Base-by-base conservation (phyloP, 2,329 filamentous ascomycete genomes). In the Fusarium sp. region DNA sequence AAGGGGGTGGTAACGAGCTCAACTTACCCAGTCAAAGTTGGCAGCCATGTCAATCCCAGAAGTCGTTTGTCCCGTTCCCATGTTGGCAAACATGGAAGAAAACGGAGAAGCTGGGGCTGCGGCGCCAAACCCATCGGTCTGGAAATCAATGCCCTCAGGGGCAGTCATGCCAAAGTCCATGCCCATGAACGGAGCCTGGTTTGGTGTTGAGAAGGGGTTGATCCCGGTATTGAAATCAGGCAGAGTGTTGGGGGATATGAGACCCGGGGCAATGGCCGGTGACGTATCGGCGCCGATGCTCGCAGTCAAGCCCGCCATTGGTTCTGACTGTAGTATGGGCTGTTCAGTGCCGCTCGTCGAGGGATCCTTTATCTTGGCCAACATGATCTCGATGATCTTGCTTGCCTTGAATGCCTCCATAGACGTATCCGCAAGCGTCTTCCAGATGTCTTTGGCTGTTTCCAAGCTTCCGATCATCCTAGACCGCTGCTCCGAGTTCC, bases 381-480 rank as follows among this genome's bases (percentile, higher is more conserved):
- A 81, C 87, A 98, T 93, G 56, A 97, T 89, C 20, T 89, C 89
- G n/a, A 98, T 83, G 23, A 95, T 86, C 42, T 88, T 89, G 40
- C 89, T 89, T 1, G 93, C 95, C 81, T 98, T 98, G 81, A 90
- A 94, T 0, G 94, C 93, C 72, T 98, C 95, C 81, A 97, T 91
- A 1, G 91, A 96, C 23, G 89, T 85, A 59, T 96, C 90, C 3
- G 89, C 87, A 10, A 93, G 83, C 9, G 88, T 88, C 53, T 91
- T 89, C 93, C 94, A 98, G 61, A 98, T 96, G 16, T 86, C 83
- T 49, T 88, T 86, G 8, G 91, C 91, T 16, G 85, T 86, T 75
- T 94, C 90, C 3, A 98, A 85, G 1, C 89, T 87, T 20, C 83
- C 80, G 29, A 96, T 84, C 92, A 97, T 96, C 70, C 92, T 91